phyloP scores from a whole-genome alignment of 805 yeast genomes.

The Suhomyces tanzawaensis region DNA sequence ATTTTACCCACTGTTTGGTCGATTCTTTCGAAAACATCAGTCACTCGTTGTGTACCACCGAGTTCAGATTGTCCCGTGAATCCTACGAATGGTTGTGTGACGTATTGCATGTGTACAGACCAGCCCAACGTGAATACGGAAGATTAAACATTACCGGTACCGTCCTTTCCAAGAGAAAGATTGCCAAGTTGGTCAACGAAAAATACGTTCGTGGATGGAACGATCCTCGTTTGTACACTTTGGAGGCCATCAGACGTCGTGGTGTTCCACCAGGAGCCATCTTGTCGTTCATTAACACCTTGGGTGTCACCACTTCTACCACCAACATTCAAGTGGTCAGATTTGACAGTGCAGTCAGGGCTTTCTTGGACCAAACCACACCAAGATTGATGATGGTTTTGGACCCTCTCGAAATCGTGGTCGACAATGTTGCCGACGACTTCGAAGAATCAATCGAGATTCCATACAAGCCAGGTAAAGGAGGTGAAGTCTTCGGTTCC shows the following conservation, averaged over 20 bases:
- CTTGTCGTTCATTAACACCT: slow-evolving; percentile 84
- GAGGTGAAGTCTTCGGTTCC: slow-evolving; percentile 54
- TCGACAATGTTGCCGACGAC: slow-evolving; percentile 79
- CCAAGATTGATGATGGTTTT: slow-evolving; percentile 93
- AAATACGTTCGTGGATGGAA: slow-evolving; percentile 92
- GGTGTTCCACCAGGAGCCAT: slow-evolving; percentile 99
- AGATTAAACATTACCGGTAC: slow-evolving; percentile 94
- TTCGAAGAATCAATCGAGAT: slow-evolving; percentile 67
- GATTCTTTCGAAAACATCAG: slow-evolving; percentile 96
- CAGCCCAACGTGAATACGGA: slow-evolving; percentile 98
- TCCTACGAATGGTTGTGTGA: slow-evolving; percentile 99
- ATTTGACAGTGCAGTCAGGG: slow-evolving; percentile 86
- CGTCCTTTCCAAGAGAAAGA: slow-evolving; percentile 90
- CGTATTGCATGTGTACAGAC: slow-evolving; percentile 89
- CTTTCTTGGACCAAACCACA: slow-evolving; percentile 82
- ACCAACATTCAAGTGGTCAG: slow-evolving; percentile 87
- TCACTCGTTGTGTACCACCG: slow-evolving; percentile 95
- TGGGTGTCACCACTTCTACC: slow-evolving; percentile 94
- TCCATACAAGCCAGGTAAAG: slow-evolving; percentile 85
- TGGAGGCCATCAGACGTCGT: slow-evolving; percentile 92
- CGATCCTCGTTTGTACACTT: slow-evolving; percentile 93
- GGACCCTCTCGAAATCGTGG: slow-evolving; percentile 78
- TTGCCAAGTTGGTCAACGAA: slow-evolving; percentile 85
- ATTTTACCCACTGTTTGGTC: slow-evolving; percentile 97
- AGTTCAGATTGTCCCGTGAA: slow-evolving; percentile 87